Base-by-base conservation (phyloP, 805 yeast genomes). In the Spathaspora boniae region DNA sequence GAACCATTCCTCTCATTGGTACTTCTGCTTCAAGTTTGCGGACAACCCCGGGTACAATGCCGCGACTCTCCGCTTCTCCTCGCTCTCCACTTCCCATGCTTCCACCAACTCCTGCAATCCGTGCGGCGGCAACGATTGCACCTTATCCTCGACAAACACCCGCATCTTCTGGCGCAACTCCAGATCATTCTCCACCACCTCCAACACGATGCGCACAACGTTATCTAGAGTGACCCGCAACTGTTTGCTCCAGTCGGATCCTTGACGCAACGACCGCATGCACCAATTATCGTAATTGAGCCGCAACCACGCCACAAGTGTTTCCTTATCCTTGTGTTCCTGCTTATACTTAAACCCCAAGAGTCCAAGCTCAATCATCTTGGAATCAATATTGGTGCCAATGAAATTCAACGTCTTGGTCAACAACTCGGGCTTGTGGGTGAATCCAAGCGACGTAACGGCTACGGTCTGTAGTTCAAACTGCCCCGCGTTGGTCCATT, bases 361-460 rank as follows among this genome's bases (percentile, higher is more conserved):
- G n/a, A 82, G 54, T 0, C 75, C 78, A 34, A 74, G 47, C 45
- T 80, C 87, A 28, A 80, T 69, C 47, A 74, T 52, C 19, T 62
- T 65, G 6, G 73, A 62, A 44, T 77, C 82, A 35, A 78, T 70
- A 49, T 80, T 81, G 29, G 73, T 71, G 36, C 58, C 53, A 9
- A 81, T 74, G 48, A 72, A 80, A 42, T 78, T 78, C 43, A 82
- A 62, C 0, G 79, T 68, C 47, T 78, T 76, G 25, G 62, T 60
- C 19, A 76, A 63, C 37, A 80, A 52, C 11, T 72, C 75, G 6
- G 51, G 54, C 31, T 69, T 66, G 8, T 56, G 46, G 16, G 68
- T 65, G 46, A 68, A 79, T 0, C 82, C 77, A 12, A 82, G 54
- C 3, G 82, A 66, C 24, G 73, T 64, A 5, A 81, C 56, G 0